Evolutionary conservation across 2,329 filamentous ascomycete species (phyloP).

Genomic region (Pseudogymnoascus sp.): DNA sequence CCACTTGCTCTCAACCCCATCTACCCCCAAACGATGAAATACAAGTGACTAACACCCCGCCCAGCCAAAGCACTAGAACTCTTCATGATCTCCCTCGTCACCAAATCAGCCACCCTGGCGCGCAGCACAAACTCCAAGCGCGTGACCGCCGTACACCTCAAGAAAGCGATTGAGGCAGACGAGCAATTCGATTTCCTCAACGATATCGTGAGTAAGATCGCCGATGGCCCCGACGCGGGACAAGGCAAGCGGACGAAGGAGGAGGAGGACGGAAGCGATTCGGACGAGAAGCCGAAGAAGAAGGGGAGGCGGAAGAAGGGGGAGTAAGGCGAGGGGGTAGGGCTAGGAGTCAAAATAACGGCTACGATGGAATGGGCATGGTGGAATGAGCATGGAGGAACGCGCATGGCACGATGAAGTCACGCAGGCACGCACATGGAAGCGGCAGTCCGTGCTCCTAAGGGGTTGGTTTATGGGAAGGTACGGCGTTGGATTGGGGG

Average conservation of each 20-base stretch:
- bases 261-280: constrained; percentile 19
- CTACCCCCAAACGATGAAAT: not conserved
- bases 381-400: not conserved
- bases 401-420: too few species aligned
- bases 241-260: constrained; percentile 22
- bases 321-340: not conserved
- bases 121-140: constrained; percentile 77
- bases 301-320: constrained; percentile 22
- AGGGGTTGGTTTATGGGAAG: not conserved
- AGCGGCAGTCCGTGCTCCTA: not conserved
- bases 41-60: constrained; percentile 3
- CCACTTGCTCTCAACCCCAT: not conserved
- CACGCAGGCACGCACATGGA: not conserved
- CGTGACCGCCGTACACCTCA: constrained; percentile 84
- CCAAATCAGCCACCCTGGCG: constrained; percentile 79
- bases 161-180: constrained; percentile 79
- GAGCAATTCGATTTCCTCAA: constrained; percentile 91
- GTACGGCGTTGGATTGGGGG: not conserved
- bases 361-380: not conserved
- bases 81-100: constrained; percentile 94
- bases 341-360: not conserved
- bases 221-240: constrained; percentile 38
- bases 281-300: constrained; percentile 25
- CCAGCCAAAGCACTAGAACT: constrained; percentile 80
- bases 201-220: constrained; percentile 84